A percentile compares a stretch with the other conserved stretches of the same genome.
Conservation (phyloP, 768 basidiomycete species). For the Pleurotus sapidus region DNA sequence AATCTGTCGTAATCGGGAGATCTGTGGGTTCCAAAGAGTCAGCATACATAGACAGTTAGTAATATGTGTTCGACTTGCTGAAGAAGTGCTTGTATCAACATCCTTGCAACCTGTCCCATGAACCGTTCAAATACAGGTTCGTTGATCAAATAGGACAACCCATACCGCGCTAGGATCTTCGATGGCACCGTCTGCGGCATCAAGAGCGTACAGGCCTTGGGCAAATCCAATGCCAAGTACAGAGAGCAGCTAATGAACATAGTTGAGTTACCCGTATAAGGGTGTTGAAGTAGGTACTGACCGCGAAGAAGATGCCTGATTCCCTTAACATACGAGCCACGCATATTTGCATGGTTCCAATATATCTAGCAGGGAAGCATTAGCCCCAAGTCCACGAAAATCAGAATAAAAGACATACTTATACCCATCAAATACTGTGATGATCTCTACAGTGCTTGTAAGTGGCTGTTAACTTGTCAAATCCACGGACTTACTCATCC, state of each 20-base stretch:
- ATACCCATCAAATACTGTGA: slow-evolving; percentile 80
- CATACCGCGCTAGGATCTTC: slow-evolving; percentile 50
- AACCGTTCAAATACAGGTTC: background rate
- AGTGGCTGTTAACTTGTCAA: background rate
- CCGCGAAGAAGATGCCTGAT: slow-evolving; percentile 89
- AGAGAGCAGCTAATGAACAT: slow-evolving; percentile 60
- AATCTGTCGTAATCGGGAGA: slow-evolving; percentile 68
- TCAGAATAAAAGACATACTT: slow-evolving; percentile 45
- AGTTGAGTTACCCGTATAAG: background rate
- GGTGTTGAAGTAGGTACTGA: slow-evolving; percentile 31
- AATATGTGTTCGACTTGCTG: slow-evolving; percentile 43
- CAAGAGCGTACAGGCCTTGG: slow-evolving; percentile 86
- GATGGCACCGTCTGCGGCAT: slow-evolving; percentile 81
- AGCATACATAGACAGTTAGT: background rate
- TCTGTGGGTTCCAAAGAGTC: slow-evolving; percentile 25
- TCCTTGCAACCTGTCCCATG: slow-evolving; percentile 54
- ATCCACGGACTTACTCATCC: slow-evolving; percentile 69
- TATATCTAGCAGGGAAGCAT: slow-evolving; percentile 45
- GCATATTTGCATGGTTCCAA: slow-evolving; percentile 94
- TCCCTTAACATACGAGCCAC: slow-evolving; percentile 91
- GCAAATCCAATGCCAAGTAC: slow-evolving; percentile 82
- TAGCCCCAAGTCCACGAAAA: background rate
- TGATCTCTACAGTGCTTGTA: slow-evolving; percentile 46
- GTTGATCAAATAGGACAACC: background rate
- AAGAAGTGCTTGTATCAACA: slow-evolving; percentile 78